Percentiles rank a stretch among this genome's conserved stretches.
Conservation (phyloP, 768 basidiomycete species). For the Hortiboletus flavorubellus region DNA sequence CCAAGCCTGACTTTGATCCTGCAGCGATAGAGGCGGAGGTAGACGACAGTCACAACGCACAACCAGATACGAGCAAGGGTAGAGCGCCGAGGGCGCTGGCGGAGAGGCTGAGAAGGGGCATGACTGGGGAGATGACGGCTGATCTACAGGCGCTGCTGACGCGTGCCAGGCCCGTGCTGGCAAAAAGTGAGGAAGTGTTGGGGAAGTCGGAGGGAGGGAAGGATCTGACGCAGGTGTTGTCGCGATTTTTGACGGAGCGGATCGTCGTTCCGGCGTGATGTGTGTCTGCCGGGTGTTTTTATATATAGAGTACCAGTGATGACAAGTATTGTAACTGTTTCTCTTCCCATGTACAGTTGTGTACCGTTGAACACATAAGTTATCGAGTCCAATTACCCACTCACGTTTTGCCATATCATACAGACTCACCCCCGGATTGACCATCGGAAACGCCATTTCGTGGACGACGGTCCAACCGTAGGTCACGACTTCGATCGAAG, state of each 20-base stretch:
- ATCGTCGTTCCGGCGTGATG: constrained; percentile 41
- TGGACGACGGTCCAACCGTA: no score
- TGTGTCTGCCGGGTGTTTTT: neutral
- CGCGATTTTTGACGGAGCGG: constrained; percentile 63
- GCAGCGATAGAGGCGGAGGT: constrained; percentile 40
- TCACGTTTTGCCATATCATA: no score
- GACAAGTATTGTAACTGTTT: constrained; percentile 20
- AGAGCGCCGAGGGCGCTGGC: constrained; percentile 49
- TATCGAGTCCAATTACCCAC: neutral
- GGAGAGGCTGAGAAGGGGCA: constrained; percentile 65
- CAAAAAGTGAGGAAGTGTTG: constrained; percentile 51
- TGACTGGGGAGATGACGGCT: constrained; percentile 76
- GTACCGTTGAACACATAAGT: neutral
- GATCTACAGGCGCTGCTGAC: constrained; percentile 66
- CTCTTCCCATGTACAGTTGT: neutral
- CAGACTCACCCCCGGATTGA: no score
- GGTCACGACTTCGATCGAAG: no score
- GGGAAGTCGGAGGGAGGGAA: constrained; percentile 38
- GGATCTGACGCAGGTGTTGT: constrained; percentile 60
- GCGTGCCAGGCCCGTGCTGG: constrained; percentile 61
- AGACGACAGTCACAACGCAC: constrained; percentile 18
- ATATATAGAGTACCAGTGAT: neutral
- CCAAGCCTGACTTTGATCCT: constrained; percentile 64
- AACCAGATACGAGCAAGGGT: constrained; percentile 33
- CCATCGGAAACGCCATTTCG: no score